A percentile compares a stretch with the other conserved stretches of the same genome.
phyloP scores from a whole-genome alignment of 176 grass and related monocot species.

The Carex parvula region DNA sequence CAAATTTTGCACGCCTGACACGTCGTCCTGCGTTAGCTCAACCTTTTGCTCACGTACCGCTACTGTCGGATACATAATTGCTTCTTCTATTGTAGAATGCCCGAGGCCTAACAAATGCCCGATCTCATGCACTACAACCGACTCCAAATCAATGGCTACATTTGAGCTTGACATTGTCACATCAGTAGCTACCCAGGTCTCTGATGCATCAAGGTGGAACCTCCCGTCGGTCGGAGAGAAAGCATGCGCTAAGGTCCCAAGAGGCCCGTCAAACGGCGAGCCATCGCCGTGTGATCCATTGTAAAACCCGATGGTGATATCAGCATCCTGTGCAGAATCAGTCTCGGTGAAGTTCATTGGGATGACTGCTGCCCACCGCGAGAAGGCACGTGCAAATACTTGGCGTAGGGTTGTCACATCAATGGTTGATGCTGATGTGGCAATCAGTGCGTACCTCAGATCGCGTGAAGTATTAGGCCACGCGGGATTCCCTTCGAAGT shows the following conservation, averaged over 20 bases:
- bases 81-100: constrained; percentile 43
- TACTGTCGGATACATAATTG: constrained; percentile 87
- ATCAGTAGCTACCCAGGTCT: constrained; percentile 60
- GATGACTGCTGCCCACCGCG: constrained; percentile 57
- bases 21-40: constrained; percentile 60
- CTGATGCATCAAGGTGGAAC: constrained; percentile 83
- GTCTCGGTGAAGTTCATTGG: constrained; percentile 69
- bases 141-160: constrained; percentile 74
- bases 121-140: constrained; percentile 95
- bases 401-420: constrained; percentile 29
- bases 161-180: constrained; percentile 27
- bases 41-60: constrained; percentile 59
- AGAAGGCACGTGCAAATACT: constrained; percentile 72
- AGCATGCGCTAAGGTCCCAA: constrained; percentile 82
- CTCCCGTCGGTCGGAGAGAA: constrained; percentile 85
- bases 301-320: constrained; percentile 80
- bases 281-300: constrained; percentile 66
- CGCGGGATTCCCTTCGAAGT: constrained; percentile 51
- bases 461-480: constrained; percentile 50
- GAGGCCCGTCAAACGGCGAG: constrained; percentile 72
- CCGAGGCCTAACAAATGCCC: constrained; percentile 83
- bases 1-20: constrained; percentile 58
- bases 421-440: constrained; percentile 47
- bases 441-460: constrained; percentile 52
- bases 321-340: constrained; percentile 27